phyloP scores from a whole-genome alignment of 192 early-diverging fungal genomes.

The Backusella morwellensis region DNA sequence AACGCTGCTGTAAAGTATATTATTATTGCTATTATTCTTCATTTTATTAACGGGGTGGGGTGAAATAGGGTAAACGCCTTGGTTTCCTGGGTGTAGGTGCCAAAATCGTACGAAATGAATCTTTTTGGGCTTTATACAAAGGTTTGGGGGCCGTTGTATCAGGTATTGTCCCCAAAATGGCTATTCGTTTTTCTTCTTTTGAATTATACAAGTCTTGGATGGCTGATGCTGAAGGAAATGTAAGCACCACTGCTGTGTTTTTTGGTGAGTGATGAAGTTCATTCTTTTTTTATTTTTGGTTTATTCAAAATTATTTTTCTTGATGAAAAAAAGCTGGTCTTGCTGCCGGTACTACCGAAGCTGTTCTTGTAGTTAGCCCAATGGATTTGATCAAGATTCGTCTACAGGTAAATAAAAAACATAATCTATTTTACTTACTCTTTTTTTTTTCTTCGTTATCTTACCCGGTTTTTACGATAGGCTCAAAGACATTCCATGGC shows the following conservation, averaged over 20 bases:
- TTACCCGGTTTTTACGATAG: slow-evolving; percentile 11
- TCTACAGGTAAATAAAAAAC: slow-evolving; percentile 55
- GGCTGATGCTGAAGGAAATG: slow-evolving; percentile 53
- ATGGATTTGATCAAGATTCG: slow-evolving; percentile 99
- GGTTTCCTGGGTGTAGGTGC: slow-evolving; percentile 79
- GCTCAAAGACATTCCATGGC: slow-evolving; percentile 95
- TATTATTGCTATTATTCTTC: background rate
- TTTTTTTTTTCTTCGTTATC: background rate
- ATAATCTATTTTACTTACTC: background rate
- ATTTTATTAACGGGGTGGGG: background rate
- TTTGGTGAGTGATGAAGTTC: slow-evolving; percentile 15
- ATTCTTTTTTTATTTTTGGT: background rate
- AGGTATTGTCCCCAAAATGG: slow-evolving; percentile 98
- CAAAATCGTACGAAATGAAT: slow-evolving; percentile 83
- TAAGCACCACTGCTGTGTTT: slow-evolving; percentile 67
- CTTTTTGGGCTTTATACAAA: slow-evolving; percentile 89
- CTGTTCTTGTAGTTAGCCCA: slow-evolving; percentile 91
- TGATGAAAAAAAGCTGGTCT: slow-evolving; percentile 63
- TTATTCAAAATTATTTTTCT: background rate
- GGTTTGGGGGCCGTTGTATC: slow-evolving; percentile 93
- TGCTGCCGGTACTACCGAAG: slow-evolving; percentile 91
- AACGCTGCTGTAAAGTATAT: slow-evolving; percentile 42
- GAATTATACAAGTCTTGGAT: slow-evolving; percentile 86
- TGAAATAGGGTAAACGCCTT: slow-evolving; percentile 34
- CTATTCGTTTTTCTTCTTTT: slow-evolving; percentile 95